Evolutionary conservation across 164 flowering plant species (phyloP).

Genomic region (Liquidambar formosana): DNA sequence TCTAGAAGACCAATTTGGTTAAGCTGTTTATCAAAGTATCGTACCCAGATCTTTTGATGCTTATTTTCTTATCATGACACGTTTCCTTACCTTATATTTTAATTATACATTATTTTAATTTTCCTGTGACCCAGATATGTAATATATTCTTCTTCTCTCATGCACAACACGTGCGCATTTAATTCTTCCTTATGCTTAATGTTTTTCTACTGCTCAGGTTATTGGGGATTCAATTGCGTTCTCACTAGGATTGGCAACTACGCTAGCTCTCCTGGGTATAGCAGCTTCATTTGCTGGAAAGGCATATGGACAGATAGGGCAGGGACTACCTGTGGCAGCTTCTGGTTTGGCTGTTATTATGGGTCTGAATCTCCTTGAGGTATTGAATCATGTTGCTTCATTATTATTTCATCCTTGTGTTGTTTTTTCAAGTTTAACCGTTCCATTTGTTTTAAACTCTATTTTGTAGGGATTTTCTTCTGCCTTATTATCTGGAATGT

Average conservation of each 20-base stretch:
- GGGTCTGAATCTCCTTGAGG: constrained; percentile 98
- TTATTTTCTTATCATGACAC: not conserved
- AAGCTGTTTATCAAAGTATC: not conserved
- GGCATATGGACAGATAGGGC: constrained; percentile 96
- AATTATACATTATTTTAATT: no score
- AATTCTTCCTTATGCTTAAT: not conserved
- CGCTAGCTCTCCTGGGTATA: constrained; percentile 82
- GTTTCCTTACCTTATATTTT: not conserved
- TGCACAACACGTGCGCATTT: not conserved
- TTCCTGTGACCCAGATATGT: no score
- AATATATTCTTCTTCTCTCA: constrained; percentile 8
- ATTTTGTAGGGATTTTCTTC: no score
- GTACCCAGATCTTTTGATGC: not conserved
- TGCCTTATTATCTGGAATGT: no score
- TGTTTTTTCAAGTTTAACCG: not conserved
- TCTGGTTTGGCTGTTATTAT: constrained; percentile 83
- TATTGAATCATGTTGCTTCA: constrained; percentile 13
- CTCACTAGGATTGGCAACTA: constrained; percentile 91
- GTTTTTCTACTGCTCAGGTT: constrained; percentile 33
- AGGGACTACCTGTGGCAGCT: constrained; percentile 95
- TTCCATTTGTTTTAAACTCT: not conserved
- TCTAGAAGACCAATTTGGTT: not conserved
- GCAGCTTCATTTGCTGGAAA: constrained; percentile 97
- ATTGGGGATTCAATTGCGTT: constrained; percentile 86
- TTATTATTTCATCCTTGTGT: not conserved